phyloP scores from a whole-genome alignment of 805 yeast species.

The Diddensiella transvaalensis region DNA sequence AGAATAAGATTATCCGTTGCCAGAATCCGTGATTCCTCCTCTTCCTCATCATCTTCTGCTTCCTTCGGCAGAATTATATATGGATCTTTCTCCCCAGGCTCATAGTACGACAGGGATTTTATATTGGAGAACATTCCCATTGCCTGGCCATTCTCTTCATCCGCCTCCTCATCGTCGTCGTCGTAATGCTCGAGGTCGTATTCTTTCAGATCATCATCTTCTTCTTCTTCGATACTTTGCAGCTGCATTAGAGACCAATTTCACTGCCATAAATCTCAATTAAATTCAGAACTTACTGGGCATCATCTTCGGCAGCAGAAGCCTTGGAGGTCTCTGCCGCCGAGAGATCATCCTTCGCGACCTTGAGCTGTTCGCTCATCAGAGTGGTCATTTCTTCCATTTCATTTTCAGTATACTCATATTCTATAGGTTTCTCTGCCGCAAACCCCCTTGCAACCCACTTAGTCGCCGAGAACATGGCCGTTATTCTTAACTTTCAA shows the following conservation, averaged over 20 bases:
- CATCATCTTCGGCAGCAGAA: conserved; percentile 12
- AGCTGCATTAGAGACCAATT: conserved; percentile 14
- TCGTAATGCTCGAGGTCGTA: conserved; percentile 77
- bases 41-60: conserved; percentile 71
- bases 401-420: conserved; percentile 86
- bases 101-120: conserved; percentile 39
- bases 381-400: conserved; percentile 83
- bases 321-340: no score
- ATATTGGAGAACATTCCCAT: conserved; percentile 45
- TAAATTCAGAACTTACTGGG: no score
- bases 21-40: conserved; percentile 76
- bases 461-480: conserved; percentile 83
- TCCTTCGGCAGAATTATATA: conserved; percentile 51
- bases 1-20: conserved; percentile 87
- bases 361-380: conserved; percentile 78
- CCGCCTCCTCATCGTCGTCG: conserved; percentile 48
- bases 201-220: conserved; percentile 82
- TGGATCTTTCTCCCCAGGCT: conserved; percentile 50
- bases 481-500: background rate
- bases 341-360: conserved; percentile 65
- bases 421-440: conserved; percentile 84
- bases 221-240: no score
- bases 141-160: conserved; percentile 46
- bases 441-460: conserved; percentile 98
- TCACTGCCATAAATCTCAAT: conserved; percentile 16